These are phyloP conservation scores for Colletotrichum gigasporum DNA, from an alignment of 2,329 filamentous ascomycete species.

Conservation along the genomic window DNA sequence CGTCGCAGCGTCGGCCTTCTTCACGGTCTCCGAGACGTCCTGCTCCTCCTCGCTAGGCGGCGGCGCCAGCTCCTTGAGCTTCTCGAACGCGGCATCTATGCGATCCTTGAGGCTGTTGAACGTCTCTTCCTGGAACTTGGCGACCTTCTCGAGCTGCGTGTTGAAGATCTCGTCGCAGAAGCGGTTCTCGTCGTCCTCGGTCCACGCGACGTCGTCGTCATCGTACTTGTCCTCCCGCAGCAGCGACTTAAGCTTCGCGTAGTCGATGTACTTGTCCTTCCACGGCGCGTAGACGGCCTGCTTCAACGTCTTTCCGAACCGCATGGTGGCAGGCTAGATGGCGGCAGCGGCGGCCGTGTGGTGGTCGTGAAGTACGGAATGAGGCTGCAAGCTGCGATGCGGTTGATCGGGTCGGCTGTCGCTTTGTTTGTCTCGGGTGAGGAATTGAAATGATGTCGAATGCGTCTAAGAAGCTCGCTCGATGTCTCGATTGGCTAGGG, in stretches of 20 bases:
- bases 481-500: background rate
- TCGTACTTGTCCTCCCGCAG: conserved; percentile 77
- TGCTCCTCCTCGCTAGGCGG: conserved; percentile 13
- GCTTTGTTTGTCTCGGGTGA: background rate
- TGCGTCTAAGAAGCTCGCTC: background rate
- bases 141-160: conserved; percentile 93
- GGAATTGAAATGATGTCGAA: background rate
- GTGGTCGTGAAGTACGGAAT: background rate
- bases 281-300: conserved; percentile 85
- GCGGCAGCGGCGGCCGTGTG: background rate
- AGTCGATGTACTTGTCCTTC: conserved; percentile 96
- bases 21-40: conserved; percentile 57
- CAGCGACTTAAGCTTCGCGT: conserved; percentile 89
- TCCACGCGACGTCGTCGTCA: conserved; percentile 78
- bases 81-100: conserved; percentile 67
- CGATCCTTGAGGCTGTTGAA: conserved; percentile 66
- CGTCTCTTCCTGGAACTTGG: conserved; percentile 86
- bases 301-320: conserved; percentile 90
- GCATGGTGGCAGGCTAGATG: conserved; percentile 70
- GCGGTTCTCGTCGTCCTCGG: conserved; percentile 89
- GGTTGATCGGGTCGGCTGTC: background rate
- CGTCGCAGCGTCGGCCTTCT: conserved; percentile 59
- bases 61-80: conserved; percentile 83
- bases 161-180: conserved; percentile 98
- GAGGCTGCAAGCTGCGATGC: background rate